Conservation (phyloP, 169 alveolate species). For the Eimeria acervulina region DNA sequence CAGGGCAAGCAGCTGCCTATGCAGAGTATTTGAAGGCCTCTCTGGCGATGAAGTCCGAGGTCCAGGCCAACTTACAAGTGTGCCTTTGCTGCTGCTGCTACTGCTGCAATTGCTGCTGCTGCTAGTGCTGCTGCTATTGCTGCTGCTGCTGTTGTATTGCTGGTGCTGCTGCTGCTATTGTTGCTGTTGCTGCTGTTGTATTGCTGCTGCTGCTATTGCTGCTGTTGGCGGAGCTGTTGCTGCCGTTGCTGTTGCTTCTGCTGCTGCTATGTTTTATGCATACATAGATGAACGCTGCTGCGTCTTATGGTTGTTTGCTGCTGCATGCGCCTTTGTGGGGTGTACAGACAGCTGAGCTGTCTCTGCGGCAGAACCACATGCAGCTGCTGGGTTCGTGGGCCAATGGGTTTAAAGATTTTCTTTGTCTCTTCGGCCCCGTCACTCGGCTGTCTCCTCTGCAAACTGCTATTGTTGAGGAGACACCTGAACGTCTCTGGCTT, state of each 20-base stretch:
- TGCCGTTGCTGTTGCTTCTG: not conserved
- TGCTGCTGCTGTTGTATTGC: slow-evolving; percentile 12
- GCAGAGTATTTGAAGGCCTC: slow-evolving; percentile 32
- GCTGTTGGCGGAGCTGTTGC: not conserved
- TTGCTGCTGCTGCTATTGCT: no score
- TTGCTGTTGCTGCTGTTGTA: no score
- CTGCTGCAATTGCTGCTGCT: not conserved
- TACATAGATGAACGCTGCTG: no score
- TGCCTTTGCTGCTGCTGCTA: slow-evolving; percentile 16
- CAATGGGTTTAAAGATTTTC: slow-evolving; percentile 83
- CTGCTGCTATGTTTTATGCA: slow-evolving; percentile 8
- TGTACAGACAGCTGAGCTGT: slow-evolving; percentile 75
- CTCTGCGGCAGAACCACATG: slow-evolving; percentile 84
- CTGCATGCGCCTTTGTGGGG: not conserved
- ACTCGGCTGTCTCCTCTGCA: slow-evolving; percentile 74
- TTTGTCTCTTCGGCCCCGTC: slow-evolving; percentile 73
- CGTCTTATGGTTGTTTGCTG: not conserved
- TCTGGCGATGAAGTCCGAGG: slow-evolving; percentile 40
- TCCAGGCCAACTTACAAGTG: slow-evolving; percentile 40
- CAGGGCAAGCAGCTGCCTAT: slow-evolving; percentile 16
- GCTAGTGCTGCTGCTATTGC: not conserved
- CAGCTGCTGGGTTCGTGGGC: slow-evolving; percentile 86
- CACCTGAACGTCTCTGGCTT: slow-evolving; percentile 86
- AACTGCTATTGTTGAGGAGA: slow-evolving; percentile 83
- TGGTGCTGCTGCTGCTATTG: not conserved